These are phyloP conservation scores for Sarocladium brachiariae DNA, from an alignment of 2,329 filamentous ascomycete genomes.

Conservation along the genomic window DNA sequence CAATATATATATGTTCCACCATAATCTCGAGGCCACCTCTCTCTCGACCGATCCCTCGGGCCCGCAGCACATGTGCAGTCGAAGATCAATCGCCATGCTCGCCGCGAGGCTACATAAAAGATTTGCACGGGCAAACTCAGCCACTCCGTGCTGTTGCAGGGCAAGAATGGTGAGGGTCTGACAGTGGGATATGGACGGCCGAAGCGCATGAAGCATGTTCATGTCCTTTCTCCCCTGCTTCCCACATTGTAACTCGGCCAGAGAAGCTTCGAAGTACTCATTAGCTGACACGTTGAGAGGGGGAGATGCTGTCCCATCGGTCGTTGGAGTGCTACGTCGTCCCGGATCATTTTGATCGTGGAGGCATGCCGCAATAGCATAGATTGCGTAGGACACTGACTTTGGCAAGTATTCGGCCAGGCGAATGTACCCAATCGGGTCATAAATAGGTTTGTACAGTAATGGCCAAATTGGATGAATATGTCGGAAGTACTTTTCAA, in stretches of 20 bases:
- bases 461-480: slow-evolving; percentile 2
- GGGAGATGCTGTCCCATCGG: background rate
- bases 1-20: slow-evolving; percentile 3
- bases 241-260: background rate
- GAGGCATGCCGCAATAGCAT: background rate
- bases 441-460: slow-evolving; percentile 2
- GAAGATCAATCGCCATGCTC: background rate
- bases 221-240: background rate
- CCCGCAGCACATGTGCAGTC: background rate
- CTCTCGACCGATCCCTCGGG: background rate
- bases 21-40: background rate
- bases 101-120: background rate
- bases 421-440: background rate
- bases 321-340: too few relatives aligned
- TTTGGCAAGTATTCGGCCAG: background rate
- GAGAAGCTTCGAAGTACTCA: background rate
- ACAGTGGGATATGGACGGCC: background rate
- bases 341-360: background rate
- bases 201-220: background rate
- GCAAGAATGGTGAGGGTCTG: background rate
- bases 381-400: background rate
- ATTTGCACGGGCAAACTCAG: background rate
- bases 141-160: slow-evolving; percentile 1
- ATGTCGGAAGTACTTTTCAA: background rate
- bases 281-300: background rate